Conservation (phyloP, 2,329 filamentous ascomycete genomes). For the Paramyrothecium roridum region DNA sequence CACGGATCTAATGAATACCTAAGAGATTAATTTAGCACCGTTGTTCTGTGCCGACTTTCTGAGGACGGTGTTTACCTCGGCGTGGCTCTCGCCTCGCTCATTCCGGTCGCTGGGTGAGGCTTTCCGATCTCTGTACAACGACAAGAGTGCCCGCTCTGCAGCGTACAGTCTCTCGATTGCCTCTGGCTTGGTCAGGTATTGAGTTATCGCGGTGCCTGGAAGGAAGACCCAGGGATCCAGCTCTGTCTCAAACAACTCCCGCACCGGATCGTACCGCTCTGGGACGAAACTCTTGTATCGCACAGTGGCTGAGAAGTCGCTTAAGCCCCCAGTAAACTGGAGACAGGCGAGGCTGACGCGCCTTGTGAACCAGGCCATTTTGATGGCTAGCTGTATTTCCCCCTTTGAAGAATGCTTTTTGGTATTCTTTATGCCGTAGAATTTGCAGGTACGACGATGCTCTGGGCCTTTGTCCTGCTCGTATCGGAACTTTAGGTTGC, state of each 20-base stretch:
- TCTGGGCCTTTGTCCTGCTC: background rate
- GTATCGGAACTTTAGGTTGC: background rate
- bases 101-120: background rate
- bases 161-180: background rate
- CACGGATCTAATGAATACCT: too few relatives aligned
- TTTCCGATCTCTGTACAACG: background rate
- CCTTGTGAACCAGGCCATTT: background rate
- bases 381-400: background rate
- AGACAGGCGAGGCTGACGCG: background rate
- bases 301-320: background rate
- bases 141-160: background rate
- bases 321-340: background rate
- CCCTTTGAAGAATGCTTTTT: background rate
- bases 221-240: too few relatives aligned
- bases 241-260: background rate
- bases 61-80: background rate
- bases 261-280: background rate
- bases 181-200: background rate
- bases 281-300: background rate
- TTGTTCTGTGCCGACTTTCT: too few relatives aligned
- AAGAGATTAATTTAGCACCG: too few relatives aligned
- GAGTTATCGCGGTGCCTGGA: too few relatives aligned
- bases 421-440: background rate
- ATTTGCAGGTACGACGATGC: background rate
- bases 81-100: background rate